Conservation (phyloP, 169 alveolate species). For the Ichthyophthirius multifiliis region DNA sequence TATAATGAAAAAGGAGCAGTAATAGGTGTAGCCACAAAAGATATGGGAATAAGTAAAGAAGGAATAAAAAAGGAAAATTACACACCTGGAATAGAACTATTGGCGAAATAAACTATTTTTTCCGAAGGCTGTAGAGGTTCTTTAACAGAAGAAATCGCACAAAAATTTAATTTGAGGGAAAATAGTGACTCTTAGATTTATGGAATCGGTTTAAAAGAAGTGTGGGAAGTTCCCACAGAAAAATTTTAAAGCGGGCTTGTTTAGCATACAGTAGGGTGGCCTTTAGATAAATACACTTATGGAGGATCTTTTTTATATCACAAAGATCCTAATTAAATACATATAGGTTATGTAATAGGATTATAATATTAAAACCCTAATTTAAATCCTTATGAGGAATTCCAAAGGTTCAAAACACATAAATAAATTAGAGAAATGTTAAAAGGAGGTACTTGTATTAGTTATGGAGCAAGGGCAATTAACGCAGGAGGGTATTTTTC, state of each 20-base stretch:
- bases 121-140: slow-evolving; percentile 89
- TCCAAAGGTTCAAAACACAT: slow-evolving; percentile 76
- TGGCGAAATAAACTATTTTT: slow-evolving; percentile 66
- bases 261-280: slow-evolving; percentile 86
- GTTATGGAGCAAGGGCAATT: slow-evolving; percentile 84
- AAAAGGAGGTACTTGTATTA: slow-evolving; percentile 82
- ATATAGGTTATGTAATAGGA: slow-evolving; percentile 83
- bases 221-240: slow-evolving; percentile 59
- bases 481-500: slow-evolving; percentile 89
- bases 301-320: slow-evolving; percentile 90
- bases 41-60: slow-evolving; percentile 80
- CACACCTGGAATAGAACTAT: slow-evolving; percentile 74
- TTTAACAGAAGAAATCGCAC: slow-evolving; percentile 62
- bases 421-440: slow-evolving; percentile 51
- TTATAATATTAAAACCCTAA: slow-evolving; percentile 83
- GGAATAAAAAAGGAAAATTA: slow-evolving; percentile 66
- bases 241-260: slow-evolving; percentile 68
- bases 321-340: slow-evolving; percentile 61
- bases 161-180: slow-evolving; percentile 59
- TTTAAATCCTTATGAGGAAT: slow-evolving; percentile 81
- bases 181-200: slow-evolving; percentile 60
- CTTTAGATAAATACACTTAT: slow-evolving; percentile 65
- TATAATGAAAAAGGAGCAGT: slow-evolving; percentile 63
- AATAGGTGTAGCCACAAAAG: slow-evolving; percentile 75
- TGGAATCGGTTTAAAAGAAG: slow-evolving; percentile 78